Evolutionary conservation across 805 yeast genomes (phyloP).

Genomic region (Cyberlindnera saturnus): DNA sequence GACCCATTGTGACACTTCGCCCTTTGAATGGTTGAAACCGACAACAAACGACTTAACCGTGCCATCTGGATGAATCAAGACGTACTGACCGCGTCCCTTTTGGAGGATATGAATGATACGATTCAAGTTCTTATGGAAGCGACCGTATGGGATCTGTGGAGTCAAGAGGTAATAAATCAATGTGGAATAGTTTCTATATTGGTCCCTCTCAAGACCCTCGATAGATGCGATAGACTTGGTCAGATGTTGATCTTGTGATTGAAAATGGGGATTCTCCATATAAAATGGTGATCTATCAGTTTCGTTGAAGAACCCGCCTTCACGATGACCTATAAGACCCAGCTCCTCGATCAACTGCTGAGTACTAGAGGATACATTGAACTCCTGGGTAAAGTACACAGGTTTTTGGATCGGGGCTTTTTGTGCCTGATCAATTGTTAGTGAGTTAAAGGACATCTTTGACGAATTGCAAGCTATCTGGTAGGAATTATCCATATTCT

Average conservation of each 20-base stretch:
- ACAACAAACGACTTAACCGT: slow-evolving; percentile 42
- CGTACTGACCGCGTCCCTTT: slow-evolving; percentile 50
- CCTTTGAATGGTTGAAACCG: slow-evolving; percentile 41
- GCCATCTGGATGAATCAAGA: slow-evolving; percentile 47
- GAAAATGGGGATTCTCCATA: slow-evolving; percentile 30
- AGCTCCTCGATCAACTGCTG: slow-evolving; percentile 30
- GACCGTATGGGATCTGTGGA: slow-evolving; percentile 44
- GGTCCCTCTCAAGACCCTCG: slow-evolving; percentile 1
- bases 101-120: slow-evolving; percentile 51
- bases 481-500: no score
- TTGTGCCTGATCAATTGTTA: slow-evolving; percentile 10
- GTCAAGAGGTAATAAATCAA: slow-evolving; percentile 48
- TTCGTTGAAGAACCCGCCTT: slow-evolving; percentile 53
- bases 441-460: slow-evolving; percentile 1
- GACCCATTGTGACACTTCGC: slow-evolving; percentile 55
- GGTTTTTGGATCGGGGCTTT: slow-evolving; percentile 5
- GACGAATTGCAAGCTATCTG: neutral
- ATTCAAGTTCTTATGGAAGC: slow-evolving; percentile 45
- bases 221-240: neutral
- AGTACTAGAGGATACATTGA: slow-evolving; percentile 17
- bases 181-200: slow-evolving; percentile 39
- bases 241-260: neutral
- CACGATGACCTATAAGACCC: slow-evolving; percentile 38
- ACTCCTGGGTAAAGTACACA: slow-evolving; percentile 5
- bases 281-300: slow-evolving; percentile 46